Conservation (phyloP, 73 alveolate species). For the Blepharisma japonicum region DNA sequence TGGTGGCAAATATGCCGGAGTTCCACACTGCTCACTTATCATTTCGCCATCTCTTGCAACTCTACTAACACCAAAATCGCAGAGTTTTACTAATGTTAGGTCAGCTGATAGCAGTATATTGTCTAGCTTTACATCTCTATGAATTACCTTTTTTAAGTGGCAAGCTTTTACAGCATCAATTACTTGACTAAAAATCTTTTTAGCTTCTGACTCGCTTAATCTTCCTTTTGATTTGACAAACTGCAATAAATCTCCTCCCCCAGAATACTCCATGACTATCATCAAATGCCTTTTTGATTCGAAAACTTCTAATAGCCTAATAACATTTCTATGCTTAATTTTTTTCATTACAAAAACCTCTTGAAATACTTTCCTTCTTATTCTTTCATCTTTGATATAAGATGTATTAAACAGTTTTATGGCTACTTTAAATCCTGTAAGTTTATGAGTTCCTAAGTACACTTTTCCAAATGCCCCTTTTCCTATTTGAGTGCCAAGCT, state of each 20-base stretch:
- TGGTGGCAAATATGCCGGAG: constrained; percentile 85
- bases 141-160: constrained; percentile 72
- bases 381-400: too few species aligned
- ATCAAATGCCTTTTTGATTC: constrained; percentile 83
- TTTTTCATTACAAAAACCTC: constrained; percentile 34
- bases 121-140: constrained; percentile 79
- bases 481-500: too few species aligned
- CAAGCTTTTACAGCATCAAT: constrained; percentile 68
- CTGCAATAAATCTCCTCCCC: constrained; percentile 83
- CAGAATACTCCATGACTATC: constrained; percentile 86
- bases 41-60: background rate
- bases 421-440: too few species aligned
- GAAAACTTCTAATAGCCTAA: constrained; percentile 59
- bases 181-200: constrained; percentile 59
- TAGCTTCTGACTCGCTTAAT: constrained; percentile 62
- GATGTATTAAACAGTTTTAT: too few species aligned
- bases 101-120: constrained; percentile 67
- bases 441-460: too few species aligned
- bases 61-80: constrained; percentile 84
- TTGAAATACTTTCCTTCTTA: background rate
- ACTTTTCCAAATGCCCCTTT: too few species aligned
- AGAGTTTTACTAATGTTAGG: constrained; percentile 67
- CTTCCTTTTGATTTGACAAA: constrained; percentile 72
- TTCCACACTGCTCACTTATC: constrained; percentile 57
- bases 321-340: constrained; percentile 46